Evolutionary conservation across 2,329 filamentous ascomycete genomes (phyloP), one percentile per base, ranked within the genome.

Genomic region (Drechmeria coniospora): DNA sequence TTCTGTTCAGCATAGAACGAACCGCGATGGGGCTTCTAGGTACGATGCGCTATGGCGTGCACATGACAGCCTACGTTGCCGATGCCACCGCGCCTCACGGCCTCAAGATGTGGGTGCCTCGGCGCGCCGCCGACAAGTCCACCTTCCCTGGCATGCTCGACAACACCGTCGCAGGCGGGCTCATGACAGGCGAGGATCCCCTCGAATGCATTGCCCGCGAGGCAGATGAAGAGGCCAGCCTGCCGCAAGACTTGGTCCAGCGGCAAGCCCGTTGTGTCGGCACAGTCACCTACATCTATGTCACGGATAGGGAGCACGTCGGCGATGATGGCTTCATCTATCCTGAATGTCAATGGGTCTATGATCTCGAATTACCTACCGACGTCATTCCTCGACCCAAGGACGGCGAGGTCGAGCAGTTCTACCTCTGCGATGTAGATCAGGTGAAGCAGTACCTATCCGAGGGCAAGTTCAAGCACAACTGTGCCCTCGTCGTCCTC

Each of bases 81-180:
- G 50, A 50, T 26, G 31, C 42, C 4, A 31, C 39, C 11, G 45
- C 47, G 5, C 52, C 50, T 21, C 51, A 65, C 28, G 76, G 74
- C 12, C 54, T 92, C 24, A 76, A 73, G 44, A 63, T 98, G 22
- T 95, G 90, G 87, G 70, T 92, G 2, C 80, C 90, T 4, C 68
- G 75, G 25, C 67, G 90, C 8, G 70, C 84, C 9, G 62, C 61
- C 27, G 68, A 61, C 32, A 98, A 95, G 60, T 72, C 80, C 39
- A 94, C 84, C 0, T 98, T 87, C 46, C 77, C 79, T 0, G 68
- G 79, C n/a, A 86, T 94, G 68, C 62, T 98, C 38, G 90, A 98
- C 53, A 98, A 95, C 51, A 84, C 84, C 2, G 90, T 92, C 6
- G 90, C 86, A 0, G 68, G 68, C n/a, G 68, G 56, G 0, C 74